Evolutionary conservation across 768 basidiomycete genomes (phyloP).

Genomic region (Boletus reticulatus): DNA sequence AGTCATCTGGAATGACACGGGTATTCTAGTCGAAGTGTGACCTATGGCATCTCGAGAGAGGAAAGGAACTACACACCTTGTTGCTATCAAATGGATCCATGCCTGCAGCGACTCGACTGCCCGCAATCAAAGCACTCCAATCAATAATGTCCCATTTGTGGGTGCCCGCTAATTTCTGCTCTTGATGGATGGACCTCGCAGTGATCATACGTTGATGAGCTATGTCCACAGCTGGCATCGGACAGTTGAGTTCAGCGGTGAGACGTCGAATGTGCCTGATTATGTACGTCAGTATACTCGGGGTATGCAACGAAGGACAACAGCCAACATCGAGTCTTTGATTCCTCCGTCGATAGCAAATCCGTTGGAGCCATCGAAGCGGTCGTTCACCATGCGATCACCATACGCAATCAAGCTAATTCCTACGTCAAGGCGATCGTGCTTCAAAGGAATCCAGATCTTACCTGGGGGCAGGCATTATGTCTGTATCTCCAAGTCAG

Average conservation of each 20-base stretch:
- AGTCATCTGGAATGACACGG: conserved; percentile 24
- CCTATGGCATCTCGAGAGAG: not conserved
- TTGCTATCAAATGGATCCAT: conserved; percentile 43
- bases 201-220: conserved; percentile 80
- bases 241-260: conserved; percentile 59
- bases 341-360: conserved; percentile 87
- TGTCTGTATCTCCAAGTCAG: conserved; percentile 40
- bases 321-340: conserved; percentile 68
- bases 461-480: conserved; percentile 65
- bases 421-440: conserved; percentile 1
- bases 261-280: conserved; percentile 67
- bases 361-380: conserved; percentile 71
- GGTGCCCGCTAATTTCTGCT: conserved; percentile 42
- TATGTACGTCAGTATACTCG: conserved; percentile 2
- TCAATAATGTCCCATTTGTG: conserved; percentile 62
- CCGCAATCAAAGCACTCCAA: conserved; percentile 82
- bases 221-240: conserved; percentile 69
- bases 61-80: conserved; percentile 25
- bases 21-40: conserved; percentile 8
- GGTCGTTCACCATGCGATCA: conserved; percentile 67
- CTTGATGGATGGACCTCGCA: conserved; percentile 67
- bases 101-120: conserved; percentile 73
- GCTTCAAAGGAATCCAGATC: conserved; percentile 7
- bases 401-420: conserved; percentile 54
- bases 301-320: not conserved